These are phyloP conservation scores for Fusarium sp. DNA, from an alignment of 2,329 filamentous ascomycete genomes.

Conservation along the genomic window DNA sequence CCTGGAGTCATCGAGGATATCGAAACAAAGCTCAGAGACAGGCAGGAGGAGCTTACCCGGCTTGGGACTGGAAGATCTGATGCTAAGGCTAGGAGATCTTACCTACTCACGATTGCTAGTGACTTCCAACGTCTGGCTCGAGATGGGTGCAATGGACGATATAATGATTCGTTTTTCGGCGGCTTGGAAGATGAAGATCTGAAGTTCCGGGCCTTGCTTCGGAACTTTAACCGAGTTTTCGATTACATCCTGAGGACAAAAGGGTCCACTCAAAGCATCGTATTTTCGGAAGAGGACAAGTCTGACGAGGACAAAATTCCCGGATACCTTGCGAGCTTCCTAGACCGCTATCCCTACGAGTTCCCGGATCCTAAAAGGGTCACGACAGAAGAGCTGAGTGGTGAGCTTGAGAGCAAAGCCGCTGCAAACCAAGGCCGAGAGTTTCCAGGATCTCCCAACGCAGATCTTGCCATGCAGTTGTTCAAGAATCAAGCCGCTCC, in stretches of 20 bases:
- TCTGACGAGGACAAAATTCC: conserved; percentile 19
- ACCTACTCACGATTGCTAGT: conserved; percentile 52
- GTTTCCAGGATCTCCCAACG: conserved; percentile 54
- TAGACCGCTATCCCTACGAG: conserved; percentile 45
- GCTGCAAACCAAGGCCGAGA: conserved; percentile 54
- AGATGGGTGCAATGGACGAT: conserved; percentile 47
- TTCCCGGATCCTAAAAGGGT: conserved; percentile 46
- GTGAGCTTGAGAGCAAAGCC: conserved; percentile 41
- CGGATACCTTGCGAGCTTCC: conserved; percentile 46
- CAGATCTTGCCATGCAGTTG: conserved; percentile 52
- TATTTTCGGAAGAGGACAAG: neutral
- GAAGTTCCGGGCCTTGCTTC: conserved; percentile 49
- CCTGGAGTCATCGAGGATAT: conserved; percentile 40
- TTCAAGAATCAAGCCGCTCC: conserved; percentile 55
- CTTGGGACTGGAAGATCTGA: conserved; percentile 19
- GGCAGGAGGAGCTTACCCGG: conserved; percentile 6
- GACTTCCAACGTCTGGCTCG: conserved; percentile 50
- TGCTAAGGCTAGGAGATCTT: conserved; percentile 46
- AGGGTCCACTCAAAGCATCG: conserved; percentile 40
- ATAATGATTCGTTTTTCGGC: conserved; percentile 55
- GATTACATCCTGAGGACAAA: conserved; percentile 43
- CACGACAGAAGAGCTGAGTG: conserved; percentile 25
- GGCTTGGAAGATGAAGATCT: conserved; percentile 18
- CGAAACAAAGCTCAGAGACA: conserved; percentile 37
- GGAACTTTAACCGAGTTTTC: conserved; percentile 49